Evolutionary conservation across 2,329 filamentous ascomycete species (phyloP).

Genomic region (Pseudogymnoascus sp.): DNA sequence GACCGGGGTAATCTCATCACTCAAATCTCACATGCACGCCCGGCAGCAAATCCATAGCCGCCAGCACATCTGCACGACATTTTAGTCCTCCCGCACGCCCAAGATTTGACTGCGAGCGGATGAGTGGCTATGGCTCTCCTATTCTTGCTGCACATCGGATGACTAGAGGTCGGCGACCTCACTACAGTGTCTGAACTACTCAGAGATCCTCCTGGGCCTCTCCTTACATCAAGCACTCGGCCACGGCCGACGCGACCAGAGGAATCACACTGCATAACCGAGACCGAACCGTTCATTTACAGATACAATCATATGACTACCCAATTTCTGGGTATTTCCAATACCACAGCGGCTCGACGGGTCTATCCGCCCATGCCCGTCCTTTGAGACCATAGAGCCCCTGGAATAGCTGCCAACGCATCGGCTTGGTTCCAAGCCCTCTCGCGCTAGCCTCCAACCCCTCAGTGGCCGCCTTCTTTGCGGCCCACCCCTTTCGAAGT

Average conservation of each 20-base stretch:
- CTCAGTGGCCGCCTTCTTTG: conserved; percentile 6
- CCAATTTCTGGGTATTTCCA: conserved; percentile 7
- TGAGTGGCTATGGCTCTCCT: background rate
- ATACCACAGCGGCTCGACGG: conserved; percentile 8
- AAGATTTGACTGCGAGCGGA: background rate
- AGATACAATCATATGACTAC: conserved; percentile 7
- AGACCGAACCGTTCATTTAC: background rate
- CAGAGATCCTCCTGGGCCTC: background rate
- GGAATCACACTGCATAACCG: background rate
- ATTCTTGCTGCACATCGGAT: conserved; percentile 5
- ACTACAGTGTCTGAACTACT: background rate
- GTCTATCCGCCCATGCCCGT: background rate
- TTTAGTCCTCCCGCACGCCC: conserved; percentile 6
- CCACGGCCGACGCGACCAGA: background rate
- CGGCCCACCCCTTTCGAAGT: conserved; percentile 4
- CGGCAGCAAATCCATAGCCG: conserved; percentile 1
- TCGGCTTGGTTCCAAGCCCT: background rate
- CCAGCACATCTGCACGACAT: conserved; percentile 10
- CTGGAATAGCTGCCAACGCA: conserved; percentile 5
- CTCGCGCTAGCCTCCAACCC: background rate
- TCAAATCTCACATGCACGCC: background rate
- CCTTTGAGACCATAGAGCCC: conserved; percentile 2
- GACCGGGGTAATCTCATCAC: background rate
- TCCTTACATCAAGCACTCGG: conserved; percentile 2
- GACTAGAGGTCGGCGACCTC: background rate